Percentiles rank a stretch among this genome's conserved stretches.
phyloP scores from a whole-genome alignment of 2,329 filamentous ascomycete species.

The Arthrobotrys sphaeroides region DNA sequence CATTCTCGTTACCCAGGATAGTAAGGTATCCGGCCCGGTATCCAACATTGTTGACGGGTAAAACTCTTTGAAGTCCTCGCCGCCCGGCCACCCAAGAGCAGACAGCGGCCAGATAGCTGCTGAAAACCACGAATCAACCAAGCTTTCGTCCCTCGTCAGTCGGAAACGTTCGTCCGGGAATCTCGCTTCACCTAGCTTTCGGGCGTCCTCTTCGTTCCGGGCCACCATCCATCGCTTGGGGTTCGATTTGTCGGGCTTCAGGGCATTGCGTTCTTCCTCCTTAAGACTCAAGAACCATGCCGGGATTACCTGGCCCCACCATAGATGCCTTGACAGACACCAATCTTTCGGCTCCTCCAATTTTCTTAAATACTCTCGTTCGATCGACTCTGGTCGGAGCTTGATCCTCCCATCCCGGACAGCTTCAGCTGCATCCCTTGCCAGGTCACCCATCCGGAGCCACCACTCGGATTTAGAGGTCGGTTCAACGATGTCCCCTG shows the following conservation, averaged over 20 bases:
- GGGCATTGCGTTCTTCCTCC: constrained; percentile 11
- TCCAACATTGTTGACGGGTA: constrained; percentile 56
- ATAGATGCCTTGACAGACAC: constrained; percentile 57
- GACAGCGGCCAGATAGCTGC: constrained; percentile 56
- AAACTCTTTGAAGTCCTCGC: constrained; percentile 44
- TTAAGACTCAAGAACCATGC: constrained; percentile 50
- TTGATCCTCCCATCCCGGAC: constrained; percentile 32
- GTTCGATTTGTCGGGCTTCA: background rate
- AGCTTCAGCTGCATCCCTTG: constrained; percentile 47
- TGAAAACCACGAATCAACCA: constrained; percentile 58
- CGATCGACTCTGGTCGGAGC: constrained; percentile 46
- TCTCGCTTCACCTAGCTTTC: background rate
- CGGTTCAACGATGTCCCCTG: constrained; percentile 56
- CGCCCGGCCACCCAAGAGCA: constrained; percentile 55
- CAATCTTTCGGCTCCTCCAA: constrained; percentile 56
- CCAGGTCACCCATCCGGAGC: constrained; percentile 55
- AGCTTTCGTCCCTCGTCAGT: constrained; percentile 55
- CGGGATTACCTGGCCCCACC: constrained; percentile 58
- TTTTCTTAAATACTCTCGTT: constrained; percentile 51
- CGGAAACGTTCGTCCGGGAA: constrained; percentile 6
- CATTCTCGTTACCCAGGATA: constrained; percentile 57
- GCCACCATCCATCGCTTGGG: constrained; percentile 54
- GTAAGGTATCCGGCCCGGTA: constrained; percentile 57
- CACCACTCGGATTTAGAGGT: constrained; percentile 57
- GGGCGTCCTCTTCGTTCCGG: constrained; percentile 50